Conservation (phyloP, 345 rosid genomes). For the Eucalyptus cloeziana region DNA sequence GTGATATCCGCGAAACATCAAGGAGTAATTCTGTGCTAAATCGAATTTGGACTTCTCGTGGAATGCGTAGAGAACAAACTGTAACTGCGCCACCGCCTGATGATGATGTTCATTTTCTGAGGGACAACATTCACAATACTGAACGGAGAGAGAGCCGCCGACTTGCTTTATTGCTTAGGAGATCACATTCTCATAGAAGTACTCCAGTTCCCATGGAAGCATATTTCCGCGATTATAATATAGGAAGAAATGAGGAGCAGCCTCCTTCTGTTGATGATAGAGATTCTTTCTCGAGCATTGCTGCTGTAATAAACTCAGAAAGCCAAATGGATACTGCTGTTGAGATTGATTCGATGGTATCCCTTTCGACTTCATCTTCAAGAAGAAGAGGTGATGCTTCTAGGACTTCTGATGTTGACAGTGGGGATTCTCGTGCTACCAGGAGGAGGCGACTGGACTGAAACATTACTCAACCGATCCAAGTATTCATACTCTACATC, state of each 20-base stretch:
- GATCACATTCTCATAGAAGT: conserved; percentile 50
- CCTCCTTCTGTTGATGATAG: conserved; percentile 66
- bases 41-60: conserved; percentile 63
- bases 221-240: conserved; percentile 32
- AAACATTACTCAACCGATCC: not conserved
- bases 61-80: conserved; percentile 65
- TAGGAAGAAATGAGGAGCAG: conserved; percentile 65
- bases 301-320: conserved; percentile 79
- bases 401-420: conserved; percentile 12
- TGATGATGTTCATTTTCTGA: conserved; percentile 30
- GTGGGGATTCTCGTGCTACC: conserved; percentile 26
- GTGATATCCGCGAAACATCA: conserved; percentile 29
- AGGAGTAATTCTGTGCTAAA: conserved; percentile 30
- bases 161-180: conserved; percentile 26
- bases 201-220: conserved; percentile 34
- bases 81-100: conserved; percentile 34
- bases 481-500: not conserved
- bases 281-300: conserved; percentile 83
- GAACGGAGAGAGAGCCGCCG: not conserved
- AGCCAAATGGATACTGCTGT: conserved; percentile 72
- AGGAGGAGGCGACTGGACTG: conserved; percentile 40
- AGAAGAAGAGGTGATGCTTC: conserved; percentile 20
- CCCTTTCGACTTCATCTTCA: conserved; percentile 28
- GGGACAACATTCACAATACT: not conserved
- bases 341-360: conserved; percentile 72